Evolutionary conservation across 805 yeast genomes (phyloP), one percentile per base, ranked within the genome.

Genomic region (Myxozyma melibiosi): DNA sequence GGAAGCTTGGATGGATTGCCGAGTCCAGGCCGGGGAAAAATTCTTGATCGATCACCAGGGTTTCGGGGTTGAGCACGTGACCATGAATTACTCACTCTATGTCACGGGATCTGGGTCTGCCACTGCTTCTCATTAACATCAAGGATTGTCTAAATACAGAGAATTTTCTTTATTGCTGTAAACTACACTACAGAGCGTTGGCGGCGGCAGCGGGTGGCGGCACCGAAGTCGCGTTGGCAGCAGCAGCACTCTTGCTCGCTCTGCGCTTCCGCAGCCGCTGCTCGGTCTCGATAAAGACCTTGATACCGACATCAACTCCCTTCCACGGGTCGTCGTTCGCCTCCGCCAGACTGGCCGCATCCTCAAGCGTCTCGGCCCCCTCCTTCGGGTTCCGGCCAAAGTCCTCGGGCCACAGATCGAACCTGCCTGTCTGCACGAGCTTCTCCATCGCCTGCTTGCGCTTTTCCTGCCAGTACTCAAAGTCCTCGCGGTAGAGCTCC

Each of bases 401-500:
- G 51, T 79, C 81, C 2, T 67, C 67, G 0, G 91, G 92, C 92
- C 92, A 86, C 48, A 73, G 67, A 34, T 78, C 81, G 22, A 72
- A 70, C 0, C 60, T 46, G 37, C 65, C 39, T 6, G 75, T 72
- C 41, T 67, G 64, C 18, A 73, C 72, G n/a, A 83, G 69, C 9
- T 71, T 66, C 70, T 79, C 52, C 57, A 79, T 86, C 0, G 96
- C 97, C 54, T 76, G 70, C 37, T 72, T 73, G 18, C 96, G 75
- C 66, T 76, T 72, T 1, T 61, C 68, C 66, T 84, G 82, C 96
- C 97, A 94, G 33, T 89, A 89, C 61, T 83, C 84, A 48, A 91
- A 67, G 69, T 94, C 98, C 51, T 92, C 97, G 63, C 86, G 85
- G 70, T 83, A 92, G 53, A 88, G 74, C 66, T 91, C 97, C 98